Evolutionary conservation across 2,329 filamentous ascomycete species (phyloP).

Genomic region (Colletotrichum sp.): DNA sequence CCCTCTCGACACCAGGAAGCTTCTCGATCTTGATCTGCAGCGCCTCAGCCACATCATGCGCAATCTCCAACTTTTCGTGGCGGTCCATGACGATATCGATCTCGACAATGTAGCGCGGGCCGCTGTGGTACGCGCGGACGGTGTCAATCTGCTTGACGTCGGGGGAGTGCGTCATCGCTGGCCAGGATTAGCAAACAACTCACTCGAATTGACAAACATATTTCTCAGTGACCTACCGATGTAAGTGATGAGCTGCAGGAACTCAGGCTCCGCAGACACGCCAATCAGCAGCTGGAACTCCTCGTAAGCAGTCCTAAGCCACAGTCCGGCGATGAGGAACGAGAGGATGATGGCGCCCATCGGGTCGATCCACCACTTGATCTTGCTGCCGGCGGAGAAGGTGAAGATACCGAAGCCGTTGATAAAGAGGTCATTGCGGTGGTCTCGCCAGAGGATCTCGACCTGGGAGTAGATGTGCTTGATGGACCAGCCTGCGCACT

Average conservation of each 20-base stretch:
- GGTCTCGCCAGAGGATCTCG: slow-evolving; percentile 93
- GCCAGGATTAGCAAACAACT: neutral
- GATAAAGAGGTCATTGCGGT: slow-evolving; percentile 96
- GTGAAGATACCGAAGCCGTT: slow-evolving; percentile 93
- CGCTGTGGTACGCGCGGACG: slow-evolving; percentile 90
- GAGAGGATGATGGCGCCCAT: slow-evolving; percentile 88
- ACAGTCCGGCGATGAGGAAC: slow-evolving; percentile 76
- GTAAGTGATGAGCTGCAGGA: slow-evolving; percentile 94
- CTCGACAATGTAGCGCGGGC: slow-evolving; percentile 88
- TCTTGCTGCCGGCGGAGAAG: slow-evolving; percentile 86
- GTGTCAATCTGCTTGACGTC: slow-evolving; percentile 88
- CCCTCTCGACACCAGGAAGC: slow-evolving; percentile 88
- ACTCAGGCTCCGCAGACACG: slow-evolving; percentile 82
- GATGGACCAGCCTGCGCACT: slow-evolving; percentile 65
- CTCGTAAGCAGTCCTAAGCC: slow-evolving; percentile 83
- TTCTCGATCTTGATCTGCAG: slow-evolving; percentile 94
- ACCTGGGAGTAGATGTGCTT: slow-evolving; percentile 92
- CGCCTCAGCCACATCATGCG: slow-evolving; percentile 93
- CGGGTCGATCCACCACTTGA: slow-evolving; percentile 95
- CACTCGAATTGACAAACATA: neutral
- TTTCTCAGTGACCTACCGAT: slow-evolving; percentile 57
- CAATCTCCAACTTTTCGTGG: slow-evolving; percentile 72
- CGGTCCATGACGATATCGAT: slow-evolving; percentile 95
- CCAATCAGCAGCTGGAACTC: slow-evolving; percentile 94
- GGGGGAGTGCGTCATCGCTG: slow-evolving; percentile 81